Percentiles rank a stretch among this genome's conserved stretches.
Evolutionary conservation across 2,329 filamentous ascomycete genomes (phyloP).

Genomic region (Leptographium flavum): DNA sequence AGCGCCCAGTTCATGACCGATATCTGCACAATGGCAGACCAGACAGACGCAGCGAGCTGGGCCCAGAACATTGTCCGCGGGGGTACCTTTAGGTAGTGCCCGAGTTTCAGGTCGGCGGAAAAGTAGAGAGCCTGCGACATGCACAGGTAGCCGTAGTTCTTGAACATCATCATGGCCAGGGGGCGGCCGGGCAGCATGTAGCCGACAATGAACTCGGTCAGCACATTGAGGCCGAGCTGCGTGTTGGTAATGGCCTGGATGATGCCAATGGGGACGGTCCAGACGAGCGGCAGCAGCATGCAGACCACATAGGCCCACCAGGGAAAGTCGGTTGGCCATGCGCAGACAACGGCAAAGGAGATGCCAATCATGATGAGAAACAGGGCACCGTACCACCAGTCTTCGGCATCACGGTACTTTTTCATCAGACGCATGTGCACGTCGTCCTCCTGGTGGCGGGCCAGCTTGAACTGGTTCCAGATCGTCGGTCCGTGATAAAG

Average conservation of each 20-base stretch:
- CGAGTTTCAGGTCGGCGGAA: constrained; percentile 50
- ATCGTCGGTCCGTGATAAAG: constrained; percentile 43
- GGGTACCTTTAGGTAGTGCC: constrained; percentile 54
- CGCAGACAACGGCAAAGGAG: constrained; percentile 37
- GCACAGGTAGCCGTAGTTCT: constrained; percentile 57
- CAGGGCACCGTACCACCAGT: constrained; percentile 42
- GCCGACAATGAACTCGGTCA: constrained; percentile 60
- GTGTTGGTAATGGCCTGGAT: constrained; percentile 46
- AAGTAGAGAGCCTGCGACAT: constrained; percentile 54
- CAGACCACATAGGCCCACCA: constrained; percentile 44
- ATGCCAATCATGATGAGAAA: constrained; percentile 38
- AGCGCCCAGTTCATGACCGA: constrained; percentile 53
- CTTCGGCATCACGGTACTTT: constrained; percentile 43
- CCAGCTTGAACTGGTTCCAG: constrained; percentile 38
- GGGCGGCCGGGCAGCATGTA: constrained; percentile 60
- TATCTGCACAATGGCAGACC: constrained; percentile 48
- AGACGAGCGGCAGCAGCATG: constrained; percentile 40
- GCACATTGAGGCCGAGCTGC: constrained; percentile 52
- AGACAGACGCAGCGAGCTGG: constrained; percentile 44
- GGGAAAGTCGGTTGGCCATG: constrained; percentile 42
- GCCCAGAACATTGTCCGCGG: constrained; percentile 48
- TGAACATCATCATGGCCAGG: constrained; percentile 66
- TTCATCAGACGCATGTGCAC: constrained; percentile 48
- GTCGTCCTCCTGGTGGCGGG: constrained; percentile 41
- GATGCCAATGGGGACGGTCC: constrained; percentile 47